phyloP scores from a whole-genome alignment of 1,284 basidiomycete genomes.

The Apiotrichum laibachii region DNA sequence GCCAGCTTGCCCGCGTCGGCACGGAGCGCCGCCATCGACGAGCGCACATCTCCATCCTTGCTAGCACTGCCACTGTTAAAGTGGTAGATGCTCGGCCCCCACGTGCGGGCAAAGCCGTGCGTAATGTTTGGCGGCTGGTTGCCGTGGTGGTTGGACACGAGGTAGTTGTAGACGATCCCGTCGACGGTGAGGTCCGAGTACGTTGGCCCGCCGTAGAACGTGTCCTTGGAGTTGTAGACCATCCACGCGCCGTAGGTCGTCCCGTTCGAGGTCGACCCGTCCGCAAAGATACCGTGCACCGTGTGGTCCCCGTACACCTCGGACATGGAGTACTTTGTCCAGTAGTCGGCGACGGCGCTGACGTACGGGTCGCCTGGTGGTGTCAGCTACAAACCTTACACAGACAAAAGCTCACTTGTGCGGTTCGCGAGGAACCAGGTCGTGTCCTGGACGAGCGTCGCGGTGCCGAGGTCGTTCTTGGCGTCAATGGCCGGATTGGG shows the following conservation, averaged over 20 bases:
- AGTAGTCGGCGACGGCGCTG: slow-evolving; percentile 32
- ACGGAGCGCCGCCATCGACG: slow-evolving; percentile 11
- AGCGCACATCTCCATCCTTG: background rate
- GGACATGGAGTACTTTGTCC: slow-evolving; percentile 37
- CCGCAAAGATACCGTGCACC: slow-evolving; percentile 39
- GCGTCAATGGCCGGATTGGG: slow-evolving; percentile 26
- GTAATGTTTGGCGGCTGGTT: slow-evolving; percentile 34
- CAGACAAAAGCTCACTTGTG: background rate
- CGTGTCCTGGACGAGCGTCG: slow-evolving; percentile 37
- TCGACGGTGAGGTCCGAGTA: slow-evolving; percentile 39
- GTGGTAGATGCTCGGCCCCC: slow-evolving; percentile 36
- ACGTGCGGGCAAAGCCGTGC: slow-evolving; percentile 38
- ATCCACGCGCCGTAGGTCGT: slow-evolving; percentile 36
- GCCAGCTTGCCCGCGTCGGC: slow-evolving; percentile 25
- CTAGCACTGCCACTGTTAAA: slow-evolving; percentile 20
- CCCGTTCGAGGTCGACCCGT: slow-evolving; percentile 31
- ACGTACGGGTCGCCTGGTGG: slow-evolving; percentile 24
- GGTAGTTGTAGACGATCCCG: slow-evolving; percentile 38
- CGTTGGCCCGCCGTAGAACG: slow-evolving; percentile 35
- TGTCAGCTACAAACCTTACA: background rate
- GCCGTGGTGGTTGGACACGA: slow-evolving; percentile 37
- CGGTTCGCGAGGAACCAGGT: slow-evolving; percentile 37
- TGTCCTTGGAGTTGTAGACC: slow-evolving; percentile 39
- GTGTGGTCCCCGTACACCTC: slow-evolving; percentile 30
- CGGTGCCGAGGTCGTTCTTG: slow-evolving; percentile 9